Evolutionary conservation across 73 alveolate genomes (phyloP), one percentile per base, ranked within the genome.

Genomic region (Tetrahymena borealis): DNA sequence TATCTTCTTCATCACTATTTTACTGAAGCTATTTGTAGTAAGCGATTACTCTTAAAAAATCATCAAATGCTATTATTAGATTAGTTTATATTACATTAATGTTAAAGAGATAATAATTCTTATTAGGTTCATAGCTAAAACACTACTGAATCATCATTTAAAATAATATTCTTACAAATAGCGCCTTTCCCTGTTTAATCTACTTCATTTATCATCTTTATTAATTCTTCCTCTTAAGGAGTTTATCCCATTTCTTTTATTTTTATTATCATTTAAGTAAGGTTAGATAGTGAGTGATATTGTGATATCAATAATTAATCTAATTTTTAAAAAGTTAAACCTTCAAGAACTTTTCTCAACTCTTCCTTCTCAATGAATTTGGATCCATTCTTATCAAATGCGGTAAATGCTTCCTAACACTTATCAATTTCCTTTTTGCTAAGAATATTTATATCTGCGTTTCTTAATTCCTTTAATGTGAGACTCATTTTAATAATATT

Each of bases 361-460:
- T 96, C 98, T 40, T 95, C 95, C 38, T 95, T 95, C 40, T 96
- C 97, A 33, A 96, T 95, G 92, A 91, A 93, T 11, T 97, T 97
- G 24, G 96, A 85, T 0, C 95, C 95, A 90, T 96, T 96, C 90
- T 96, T 96, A 90, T 96, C 98, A 90, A 96, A 96, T 92, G 98
- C 97, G n/a, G 95, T 91, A 94, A 96, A 96, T 32, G 98, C 98
- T 91, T 96, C 97, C 94, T 96, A 94, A 90, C 98, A 96, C 77
- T 96, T 96, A 28, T 94, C 94, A 90, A 95, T 96, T 39, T 95
- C 97, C 43, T 96, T 96, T 92, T 95, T 95, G 39, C 97, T 91
- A 18, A 96, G 96, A 33, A 79, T 92, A 92, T 78, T 91, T 11
- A 92, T 85, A 92, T 92, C 90, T 20, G 78, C 90, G 32, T 78